Evolutionary conservation across 2,329 filamentous ascomycete genomes (phyloP), one percentile per base, ranked within the genome.

Genomic region (Reticulascus tulasneorum): DNA sequence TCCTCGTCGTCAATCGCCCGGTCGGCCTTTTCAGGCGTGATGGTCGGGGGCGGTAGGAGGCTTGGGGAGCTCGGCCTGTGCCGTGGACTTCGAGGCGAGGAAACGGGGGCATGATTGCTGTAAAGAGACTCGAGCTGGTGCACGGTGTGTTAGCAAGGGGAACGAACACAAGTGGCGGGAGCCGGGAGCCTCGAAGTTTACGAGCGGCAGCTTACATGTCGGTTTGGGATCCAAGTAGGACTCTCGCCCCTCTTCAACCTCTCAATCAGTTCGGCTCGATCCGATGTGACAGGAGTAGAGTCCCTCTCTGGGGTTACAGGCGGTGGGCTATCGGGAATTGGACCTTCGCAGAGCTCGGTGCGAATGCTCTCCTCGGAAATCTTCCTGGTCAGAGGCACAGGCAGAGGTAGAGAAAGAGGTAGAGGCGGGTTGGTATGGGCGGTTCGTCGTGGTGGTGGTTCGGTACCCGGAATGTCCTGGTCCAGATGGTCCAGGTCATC

Each of bases 211-310:
- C 67, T 35, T 63, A 79, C 82, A 68, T 76, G 73, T 51, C 73
- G 73, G 54, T 72, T 78, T 19, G 79, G 75, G 24, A 82, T 68
- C 86, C 86, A 93, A 5, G 79, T 77, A 23, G 86, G 82, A 52
- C 79, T 84, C 60, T 89, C 81, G 21, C 79, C 80, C 58, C 77
- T 79, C 65, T 96, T 96, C 47, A 96, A 73, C 46, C 82, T 76
- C 60, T 89, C 78, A 38, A 97, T 96, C 50, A 95, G 67, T 59
- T 90, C 84, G 38, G 79, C 79, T 46, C 90, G 76, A 56, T 88
- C 80, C 13, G 69, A 71, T 23, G 67, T 69, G 10, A 63, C 45
- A n/a, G 46, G 49, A 8, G 49, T 39, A 6, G 40, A 28, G 21
- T 55, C 53, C 16, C 48, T 47, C 18, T 59, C 56, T 6, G 60